Percentiles rank a stretch among this genome's conserved stretches.
phyloP scores from a whole-genome alignment of 2,329 filamentous ascomycete genomes.

The Colletotrichum viniferum region DNA sequence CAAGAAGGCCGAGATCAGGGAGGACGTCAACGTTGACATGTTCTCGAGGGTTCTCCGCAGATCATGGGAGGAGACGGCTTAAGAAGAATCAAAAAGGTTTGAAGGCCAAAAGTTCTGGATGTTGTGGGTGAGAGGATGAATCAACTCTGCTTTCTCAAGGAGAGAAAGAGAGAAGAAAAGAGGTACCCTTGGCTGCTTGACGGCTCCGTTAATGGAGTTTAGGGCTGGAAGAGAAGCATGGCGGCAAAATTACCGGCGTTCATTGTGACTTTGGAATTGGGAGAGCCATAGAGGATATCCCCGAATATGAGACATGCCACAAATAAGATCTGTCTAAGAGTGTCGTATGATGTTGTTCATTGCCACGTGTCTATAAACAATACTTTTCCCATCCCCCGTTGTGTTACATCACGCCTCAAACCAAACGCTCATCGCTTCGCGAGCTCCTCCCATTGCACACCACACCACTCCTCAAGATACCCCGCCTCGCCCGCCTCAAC shows the following conservation, averaged over 20 bases:
- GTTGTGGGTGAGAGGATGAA: not conserved
- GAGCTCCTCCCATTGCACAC: conserved; percentile 95
- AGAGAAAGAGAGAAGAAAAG: not conserved
- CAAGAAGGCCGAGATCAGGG: conserved; percentile 91
- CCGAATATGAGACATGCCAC: conserved; percentile 23
- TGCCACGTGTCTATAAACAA: not conserved
- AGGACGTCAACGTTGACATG: conserved; percentile 92
- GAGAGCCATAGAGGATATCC: conserved; percentile 23
- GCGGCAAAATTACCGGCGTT: conserved; percentile 26
- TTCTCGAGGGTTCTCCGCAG: conserved; percentile 81
- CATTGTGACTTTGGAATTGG: conserved; percentile 23
- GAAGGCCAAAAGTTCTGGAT: not conserved
- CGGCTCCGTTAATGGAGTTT: conserved; percentile 20
- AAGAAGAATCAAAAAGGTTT: conserved; percentile 23
- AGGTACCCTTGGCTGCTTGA: conserved; percentile 8
- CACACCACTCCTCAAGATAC: conserved; percentile 95
- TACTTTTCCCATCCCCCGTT: conserved; percentile 27
- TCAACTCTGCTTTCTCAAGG: not conserved
- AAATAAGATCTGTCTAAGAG: not conserved
- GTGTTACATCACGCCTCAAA: conserved; percentile 6
- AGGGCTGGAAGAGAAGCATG: conserved; percentile 21
- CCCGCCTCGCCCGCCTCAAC: conserved; percentile 67
- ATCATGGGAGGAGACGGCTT: conserved; percentile 83
- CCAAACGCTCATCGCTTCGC: conserved; percentile 37
- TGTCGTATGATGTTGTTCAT: conserved; percentile 5